A percentile compares a stretch with the other conserved stretches of the same genome.
Conservation (phyloP, 495 filamentous ascomycete genomes). For the Penicillium tannophilum region DNA sequence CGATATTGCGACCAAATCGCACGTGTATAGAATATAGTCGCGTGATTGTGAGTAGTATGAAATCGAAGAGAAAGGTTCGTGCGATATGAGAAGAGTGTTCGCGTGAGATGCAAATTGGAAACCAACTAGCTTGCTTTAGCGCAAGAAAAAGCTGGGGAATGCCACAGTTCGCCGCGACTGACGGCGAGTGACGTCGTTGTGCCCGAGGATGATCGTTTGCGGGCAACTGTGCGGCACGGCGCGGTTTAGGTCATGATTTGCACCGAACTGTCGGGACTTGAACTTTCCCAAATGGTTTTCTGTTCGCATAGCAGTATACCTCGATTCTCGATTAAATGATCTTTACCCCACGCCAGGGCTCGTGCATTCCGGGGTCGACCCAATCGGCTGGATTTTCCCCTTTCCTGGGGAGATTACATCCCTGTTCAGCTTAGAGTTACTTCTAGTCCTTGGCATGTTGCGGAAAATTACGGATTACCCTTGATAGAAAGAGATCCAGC, state of each 20-base stretch:
- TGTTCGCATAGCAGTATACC: not conserved
- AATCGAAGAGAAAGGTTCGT: not conserved
- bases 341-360: slow-evolving; percentile 10
- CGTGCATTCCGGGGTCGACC: slow-evolving; percentile 9
- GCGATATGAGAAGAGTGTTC: not conserved
- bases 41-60: slow-evolving; percentile 1
- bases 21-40: not conserved
- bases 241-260: slow-evolving; percentile 5
- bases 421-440: not conserved
- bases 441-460: not conserved
- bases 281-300: not conserved
- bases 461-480: not conserved
- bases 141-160: slow-evolving; percentile 13
- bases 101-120: not conserved
- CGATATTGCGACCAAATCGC: not conserved
- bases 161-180: slow-evolving; percentile 13
- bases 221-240: slow-evolving; percentile 6
- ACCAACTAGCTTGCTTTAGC: slow-evolving; percentile 1
- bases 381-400: slow-evolving; percentile 13
- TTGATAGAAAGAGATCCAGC: not conserved
- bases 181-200: slow-evolving; percentile 35
- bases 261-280: not conserved
- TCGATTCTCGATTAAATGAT: not conserved
- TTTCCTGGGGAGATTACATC: slow-evolving; percentile 1
- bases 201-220: slow-evolving; percentile 23